Evolutionary conservation across 371 early-diverging fungal genomes (phyloP), one percentile per base, ranked within the genome.

Genomic region (Apophysomyces ossiformis): DNA sequence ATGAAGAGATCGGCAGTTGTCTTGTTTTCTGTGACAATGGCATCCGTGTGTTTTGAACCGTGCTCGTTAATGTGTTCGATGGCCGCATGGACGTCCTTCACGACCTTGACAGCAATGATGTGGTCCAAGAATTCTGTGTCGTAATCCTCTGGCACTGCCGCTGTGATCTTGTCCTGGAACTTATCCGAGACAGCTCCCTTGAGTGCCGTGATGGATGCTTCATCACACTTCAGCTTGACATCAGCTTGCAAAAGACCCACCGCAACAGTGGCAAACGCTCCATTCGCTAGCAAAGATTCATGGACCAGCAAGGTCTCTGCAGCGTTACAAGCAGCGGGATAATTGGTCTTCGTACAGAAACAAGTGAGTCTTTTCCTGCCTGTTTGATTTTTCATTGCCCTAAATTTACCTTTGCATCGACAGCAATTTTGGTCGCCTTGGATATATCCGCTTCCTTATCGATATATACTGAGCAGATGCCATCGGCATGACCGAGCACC

Each of bases 401-500:
- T 26, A 3, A 26, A 26, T 26, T 26, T 80, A 88, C 89, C 81
- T 98, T 98, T 61, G 96, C 85, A 78, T 98, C 99, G 15, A 94
- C 92, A 5, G 92, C 89, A 36, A 95, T 86, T 35, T 85, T 83
- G 21, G 86, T 74, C 11, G 96, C 94, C 68, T 92, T 92, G 11
- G 74, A 73, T 7, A 88, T 69, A 69, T 95, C 93, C 15, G 95
- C 92, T 6, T 86, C 81, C 60, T 88, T 89, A 75, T 97, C 97
- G 21, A 98, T 72, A 75, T 87, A 98, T 1, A 94, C 87, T 3
- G 96, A 88, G 80, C 97, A 97, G 63, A 98, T 76, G 44, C 99
- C 99, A 77, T 98, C 97, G 37, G 99, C 99, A 71, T 98, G 99
- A 56, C 99, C 97, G 46, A 98, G 87, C 5, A 98, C 99, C n/a